Conservation (phyloP, 805 yeast genomes). For the Pichia insulana region DNA sequence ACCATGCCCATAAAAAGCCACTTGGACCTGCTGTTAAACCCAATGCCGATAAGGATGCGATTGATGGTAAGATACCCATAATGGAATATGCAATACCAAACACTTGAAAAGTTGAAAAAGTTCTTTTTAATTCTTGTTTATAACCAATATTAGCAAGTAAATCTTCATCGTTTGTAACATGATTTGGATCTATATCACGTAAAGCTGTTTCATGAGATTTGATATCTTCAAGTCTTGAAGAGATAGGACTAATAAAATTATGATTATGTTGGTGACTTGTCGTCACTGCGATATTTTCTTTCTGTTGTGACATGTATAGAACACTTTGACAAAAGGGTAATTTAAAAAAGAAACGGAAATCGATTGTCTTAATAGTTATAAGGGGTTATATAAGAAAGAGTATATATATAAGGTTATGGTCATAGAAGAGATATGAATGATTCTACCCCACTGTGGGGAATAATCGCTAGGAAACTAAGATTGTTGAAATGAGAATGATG, state of each 20-base stretch:
- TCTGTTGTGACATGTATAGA: no score
- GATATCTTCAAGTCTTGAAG: conserved; percentile 15
- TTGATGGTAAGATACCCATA: conserved; percentile 63
- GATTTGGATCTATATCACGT: conserved; percentile 23
- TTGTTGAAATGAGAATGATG: no score
- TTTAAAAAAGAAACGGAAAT: no score
- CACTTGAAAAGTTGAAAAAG: conserved; percentile 52
- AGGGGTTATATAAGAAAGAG: no score
- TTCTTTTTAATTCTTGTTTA: conserved; percentile 57
- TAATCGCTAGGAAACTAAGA: no score
- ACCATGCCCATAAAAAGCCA: conserved; percentile 68
- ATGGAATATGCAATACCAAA: conserved; percentile 67
- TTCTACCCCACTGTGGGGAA: no score
- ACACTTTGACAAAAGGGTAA: no score
- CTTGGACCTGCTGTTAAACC: conserved; percentile 57
- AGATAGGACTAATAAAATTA: conserved; percentile 11
- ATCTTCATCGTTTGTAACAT: conserved; percentile 24
- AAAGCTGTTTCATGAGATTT: conserved; percentile 19
- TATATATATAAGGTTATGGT: no score
- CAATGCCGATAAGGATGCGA: conserved; percentile 44
- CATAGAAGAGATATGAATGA: no score
- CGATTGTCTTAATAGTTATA: no score
- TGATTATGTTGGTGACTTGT: conserved; percentile 3
- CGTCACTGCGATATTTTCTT: neutral
- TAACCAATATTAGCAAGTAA: conserved; percentile 54